phyloP scores from a whole-genome alignment of 306 rosid species.

The Trifolium subterraneum region DNA sequence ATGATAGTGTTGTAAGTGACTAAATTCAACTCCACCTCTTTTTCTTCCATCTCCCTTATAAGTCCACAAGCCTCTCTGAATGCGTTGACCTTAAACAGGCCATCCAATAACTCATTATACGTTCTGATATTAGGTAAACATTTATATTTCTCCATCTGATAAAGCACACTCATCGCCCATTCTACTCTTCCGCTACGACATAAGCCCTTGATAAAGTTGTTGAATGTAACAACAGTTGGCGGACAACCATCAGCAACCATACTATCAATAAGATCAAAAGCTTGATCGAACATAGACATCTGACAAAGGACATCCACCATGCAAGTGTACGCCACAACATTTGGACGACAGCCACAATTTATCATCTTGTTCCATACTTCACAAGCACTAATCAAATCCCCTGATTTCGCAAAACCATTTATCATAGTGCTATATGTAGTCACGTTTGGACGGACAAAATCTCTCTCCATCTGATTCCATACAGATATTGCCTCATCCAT shows the following conservation, averaged over 20 bases:
- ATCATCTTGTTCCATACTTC: conserved; percentile 86
- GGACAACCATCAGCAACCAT: conserved; percentile 74
- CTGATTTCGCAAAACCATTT: conserved; percentile 71
- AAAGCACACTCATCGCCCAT: conserved; percentile 65
- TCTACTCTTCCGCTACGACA: conserved; percentile 63
- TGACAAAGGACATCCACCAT: conserved; percentile 85
- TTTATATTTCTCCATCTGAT: conserved; percentile 63
- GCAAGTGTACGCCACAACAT: conserved; percentile 77
- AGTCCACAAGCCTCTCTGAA: conserved; percentile 68
- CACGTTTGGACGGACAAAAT: conserved; percentile 64
- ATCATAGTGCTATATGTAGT: conserved; percentile 70
- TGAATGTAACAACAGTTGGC: conserved; percentile 76
- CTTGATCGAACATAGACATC: conserved; percentile 66
- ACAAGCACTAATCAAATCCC: conserved; percentile 69
- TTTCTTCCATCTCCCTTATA: conserved; percentile 64
- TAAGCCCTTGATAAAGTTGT: conserved; percentile 76
- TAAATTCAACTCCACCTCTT: conserved; percentile 52
- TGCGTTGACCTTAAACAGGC: conserved; percentile 61
- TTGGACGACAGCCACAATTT: conserved; percentile 66
- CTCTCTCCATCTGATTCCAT: conserved; percentile 63
- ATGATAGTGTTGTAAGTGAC: conserved; percentile 79
- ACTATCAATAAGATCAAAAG: conserved; percentile 60
- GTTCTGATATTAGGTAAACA: conserved; percentile 77
- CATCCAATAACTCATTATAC: conserved; percentile 77
- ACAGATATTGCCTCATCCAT: conserved; percentile 57